Conservation (phyloP, 1,284 basidiomycete genomes). For the Rhodotorula sp. region DNA sequence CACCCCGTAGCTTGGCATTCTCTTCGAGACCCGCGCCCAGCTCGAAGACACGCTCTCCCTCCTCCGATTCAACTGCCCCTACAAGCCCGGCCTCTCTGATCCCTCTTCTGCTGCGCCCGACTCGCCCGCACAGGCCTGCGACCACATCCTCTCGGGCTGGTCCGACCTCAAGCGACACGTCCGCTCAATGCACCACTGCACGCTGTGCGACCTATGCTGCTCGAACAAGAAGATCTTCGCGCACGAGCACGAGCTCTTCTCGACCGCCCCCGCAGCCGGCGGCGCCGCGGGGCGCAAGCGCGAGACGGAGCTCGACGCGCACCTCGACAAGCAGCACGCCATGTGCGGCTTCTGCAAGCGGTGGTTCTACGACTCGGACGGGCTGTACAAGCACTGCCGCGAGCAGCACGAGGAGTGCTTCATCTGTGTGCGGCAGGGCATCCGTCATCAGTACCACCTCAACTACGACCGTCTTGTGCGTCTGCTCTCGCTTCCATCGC, state of each 20-base stretch:
- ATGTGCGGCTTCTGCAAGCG: conserved; percentile 88
- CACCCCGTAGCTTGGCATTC: conserved; percentile 62
- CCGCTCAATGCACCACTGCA: conserved; percentile 69
- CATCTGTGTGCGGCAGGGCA: conserved; percentile 74
- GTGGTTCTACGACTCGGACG: conserved; percentile 88
- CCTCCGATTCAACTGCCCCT: conserved; percentile 63
- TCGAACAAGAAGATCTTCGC: conserved; percentile 90
- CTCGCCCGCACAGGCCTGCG: conserved; percentile 52
- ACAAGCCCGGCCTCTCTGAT: conserved; percentile 25
- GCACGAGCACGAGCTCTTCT: conserved; percentile 89
- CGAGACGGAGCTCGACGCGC: conserved; percentile 61
- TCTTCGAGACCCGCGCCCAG: conserved; percentile 87
- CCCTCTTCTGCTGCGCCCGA: conserved; percentile 5
- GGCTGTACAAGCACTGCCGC: conserved; percentile 91
- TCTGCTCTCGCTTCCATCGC: conserved; percentile 16
- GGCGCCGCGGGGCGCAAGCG: background rate
- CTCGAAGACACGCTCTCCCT: conserved; percentile 92
- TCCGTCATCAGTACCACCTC: conserved; percentile 76
- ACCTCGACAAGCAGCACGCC: conserved; percentile 65
- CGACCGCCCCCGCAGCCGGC: conserved; percentile 51
- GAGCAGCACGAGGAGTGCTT: conserved; percentile 96
- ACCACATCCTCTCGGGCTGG: conserved; percentile 76
- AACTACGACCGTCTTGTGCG: conserved; percentile 52
- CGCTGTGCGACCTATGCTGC: conserved; percentile 88
- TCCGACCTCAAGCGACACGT: conserved; percentile 79